A percentile compares a stretch with the other conserved stretches of the same genome.
These are phyloP conservation scores for Pyrenochaeta sp. DNA, from an alignment of 2,329 filamentous ascomycete genomes.

Conservation along the genomic window DNA sequence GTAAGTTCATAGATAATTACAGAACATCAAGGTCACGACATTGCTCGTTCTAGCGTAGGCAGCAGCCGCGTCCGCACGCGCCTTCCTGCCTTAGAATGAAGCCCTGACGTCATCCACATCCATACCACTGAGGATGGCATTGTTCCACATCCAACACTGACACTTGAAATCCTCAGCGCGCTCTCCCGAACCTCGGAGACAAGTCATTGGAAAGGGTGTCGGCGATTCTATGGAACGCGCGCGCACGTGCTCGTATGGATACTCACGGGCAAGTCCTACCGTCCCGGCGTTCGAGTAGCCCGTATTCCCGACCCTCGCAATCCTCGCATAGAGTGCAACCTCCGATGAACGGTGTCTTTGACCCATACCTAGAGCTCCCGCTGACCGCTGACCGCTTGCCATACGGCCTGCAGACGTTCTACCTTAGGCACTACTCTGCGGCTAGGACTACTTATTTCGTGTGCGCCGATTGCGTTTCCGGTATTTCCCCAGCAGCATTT, in stretches of 20 bases:
- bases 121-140: not conserved
- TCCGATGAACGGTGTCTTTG: not conserved
- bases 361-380: not conserved
- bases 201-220: not conserved
- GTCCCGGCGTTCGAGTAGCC: not conserved
- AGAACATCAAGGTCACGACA: not conserved
- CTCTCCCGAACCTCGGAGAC: not conserved
- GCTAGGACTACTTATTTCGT: conserved; percentile 13
- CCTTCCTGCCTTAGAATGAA: not conserved
- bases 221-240: not conserved
- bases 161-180: not conserved
- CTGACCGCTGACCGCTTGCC: not conserved
- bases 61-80: not conserved
- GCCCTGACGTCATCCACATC: not conserved
- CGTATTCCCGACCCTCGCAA: not conserved
- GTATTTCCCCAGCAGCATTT: conserved; percentile 8
- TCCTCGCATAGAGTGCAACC: not conserved
- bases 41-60: not conserved
- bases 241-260: not conserved
- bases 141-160: not conserved
- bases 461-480: conserved; percentile 6
- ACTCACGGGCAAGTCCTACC: not conserved
- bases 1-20: not conserved
- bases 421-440: not conserved
- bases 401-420: not conserved